phyloP scores from a whole-genome alignment of 2,329 filamentous ascomycete genomes.

The Cercospora sp. region DNA sequence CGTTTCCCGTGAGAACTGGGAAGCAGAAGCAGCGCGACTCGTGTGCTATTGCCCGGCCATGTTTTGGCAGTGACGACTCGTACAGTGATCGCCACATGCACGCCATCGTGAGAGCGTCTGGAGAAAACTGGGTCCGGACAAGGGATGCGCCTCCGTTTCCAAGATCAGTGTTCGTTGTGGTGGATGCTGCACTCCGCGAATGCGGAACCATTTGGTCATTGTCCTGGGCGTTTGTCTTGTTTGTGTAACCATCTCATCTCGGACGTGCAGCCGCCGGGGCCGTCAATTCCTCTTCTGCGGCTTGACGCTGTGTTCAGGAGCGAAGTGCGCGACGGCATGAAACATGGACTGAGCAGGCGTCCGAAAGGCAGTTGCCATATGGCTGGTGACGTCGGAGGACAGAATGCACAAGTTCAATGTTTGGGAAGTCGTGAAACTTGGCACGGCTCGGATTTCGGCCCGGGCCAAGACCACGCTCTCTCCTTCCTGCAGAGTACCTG shows the following conservation, averaged over 20 bases:
- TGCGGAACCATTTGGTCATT: background rate
- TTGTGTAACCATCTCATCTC: background rate
- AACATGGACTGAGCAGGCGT: background rate
- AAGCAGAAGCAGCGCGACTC: background rate
- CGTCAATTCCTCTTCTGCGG: background rate
- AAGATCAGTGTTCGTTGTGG: background rate
- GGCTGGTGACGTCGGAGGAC: background rate
- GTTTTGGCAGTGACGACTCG: background rate
- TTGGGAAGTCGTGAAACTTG: background rate
- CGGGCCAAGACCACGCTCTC: background rate
- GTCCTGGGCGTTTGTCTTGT: conserved; percentile 3
- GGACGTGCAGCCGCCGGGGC: background rate
- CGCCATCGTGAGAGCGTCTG: background rate
- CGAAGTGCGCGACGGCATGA: background rate
- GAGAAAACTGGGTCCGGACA: background rate
- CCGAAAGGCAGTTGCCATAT: background rate
- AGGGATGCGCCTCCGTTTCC: background rate
- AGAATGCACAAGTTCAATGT: background rate
- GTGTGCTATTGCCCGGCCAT: background rate
- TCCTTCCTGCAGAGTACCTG: background rate
- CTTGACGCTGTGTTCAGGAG: background rate
- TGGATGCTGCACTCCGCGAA: background rate
- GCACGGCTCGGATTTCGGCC: background rate
- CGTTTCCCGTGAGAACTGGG: background rate
- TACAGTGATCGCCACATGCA: background rate